Evolutionary conservation across 2,329 filamentous ascomycete species (phyloP), one percentile per base, ranked within the genome.

Genomic region (Alternaria arbusti): DNA sequence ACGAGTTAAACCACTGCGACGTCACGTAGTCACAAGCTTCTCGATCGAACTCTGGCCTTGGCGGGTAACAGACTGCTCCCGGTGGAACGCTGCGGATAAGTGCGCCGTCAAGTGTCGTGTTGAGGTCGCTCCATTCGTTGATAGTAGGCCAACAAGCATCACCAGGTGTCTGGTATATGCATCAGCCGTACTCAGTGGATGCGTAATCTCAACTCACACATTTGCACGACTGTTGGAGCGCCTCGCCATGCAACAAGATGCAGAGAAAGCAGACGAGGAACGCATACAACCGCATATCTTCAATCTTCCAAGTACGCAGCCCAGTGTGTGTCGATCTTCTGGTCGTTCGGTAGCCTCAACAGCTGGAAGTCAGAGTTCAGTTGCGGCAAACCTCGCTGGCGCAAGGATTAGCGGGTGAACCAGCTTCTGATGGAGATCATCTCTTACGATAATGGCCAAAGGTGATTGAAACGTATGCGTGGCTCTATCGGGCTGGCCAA

Each of bases 1-100:
- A 67, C 0, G 74, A 74, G 30, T 76, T 71, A 55, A 71, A 72
- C 74, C 74, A 78, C 47, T 70, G 61, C 13, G 68, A 69, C 3
- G 62, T 57, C 2, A 77, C 59, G 8, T 64, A 44, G 5, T 45
- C 61, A 54, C 74, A 78, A n/a, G 59, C 59, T 20, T 63, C 59
- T 36, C 65, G 61, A 45, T 69, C 54, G 52, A 74, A 74, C 36
- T 71, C 66, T 3, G 70, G 70, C 17, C 73, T 62, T 2, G 50
- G 43, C 1, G 64, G 30, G 36, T 77, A 78, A 59, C 76, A 79
- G 11, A 74, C 75, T 15, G 74, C 70, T 0, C 59, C 75, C 22
- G 74, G 73, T 3, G 74, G 74, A 4, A 68, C 26, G 7, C 58
- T 63, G 1, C 45, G 63, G 15, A 78, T 69, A 8, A 78, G 61